A percentile compares a stretch with the other conserved stretches of the same genome.
phyloP scores from a whole-genome alignment of 2,329 filamentous ascomycete species.

The Xylaria hypoxylon region DNA sequence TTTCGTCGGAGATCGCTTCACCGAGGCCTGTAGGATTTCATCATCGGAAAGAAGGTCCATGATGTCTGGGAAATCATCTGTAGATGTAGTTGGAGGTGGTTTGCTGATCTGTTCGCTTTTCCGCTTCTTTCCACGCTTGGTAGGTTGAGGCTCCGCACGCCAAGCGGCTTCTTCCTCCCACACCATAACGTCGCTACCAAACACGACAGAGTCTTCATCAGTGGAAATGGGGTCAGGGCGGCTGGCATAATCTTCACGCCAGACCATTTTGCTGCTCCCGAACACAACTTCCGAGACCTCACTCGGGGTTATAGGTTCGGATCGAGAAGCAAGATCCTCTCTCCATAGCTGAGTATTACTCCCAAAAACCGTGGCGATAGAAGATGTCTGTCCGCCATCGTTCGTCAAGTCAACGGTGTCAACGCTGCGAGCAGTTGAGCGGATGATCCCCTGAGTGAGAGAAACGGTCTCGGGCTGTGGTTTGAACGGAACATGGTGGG shows the following conservation, averaged over 20 bases:
- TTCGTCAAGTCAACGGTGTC: constrained; percentile 53
- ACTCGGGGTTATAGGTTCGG: constrained; percentile 42
- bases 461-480: constrained; percentile 40
- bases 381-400: constrained; percentile 47
- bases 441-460: constrained; percentile 46
- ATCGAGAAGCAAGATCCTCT: constrained; percentile 52
- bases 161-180: constrained; percentile 59
- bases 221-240: constrained; percentile 54
- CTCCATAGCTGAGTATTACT: constrained; percentile 43
- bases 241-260: constrained; percentile 58
- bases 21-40: constrained; percentile 45
- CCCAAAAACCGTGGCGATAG: constrained; percentile 44
- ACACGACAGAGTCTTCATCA: constrained; percentile 47
- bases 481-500: constrained; percentile 35
- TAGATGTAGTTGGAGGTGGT: constrained; percentile 39
- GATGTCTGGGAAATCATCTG: constrained; percentile 66
- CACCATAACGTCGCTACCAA: constrained; percentile 51
- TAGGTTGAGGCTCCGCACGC: constrained; percentile 53
- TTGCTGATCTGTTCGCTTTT: constrained; percentile 63
- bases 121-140: constrained; percentile 61
- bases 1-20: constrained; percentile 55
- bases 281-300: constrained; percentile 44
- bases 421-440: constrained; percentile 47
- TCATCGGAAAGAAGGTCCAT: constrained; percentile 56
- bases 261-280: constrained; percentile 53